A percentile compares a stretch with the other conserved stretches of the same genome.
These are phyloP conservation scores for Fusarium mexicanum DNA, from an alignment of 2,329 filamentous ascomycete genomes.

Conservation along the genomic window DNA sequence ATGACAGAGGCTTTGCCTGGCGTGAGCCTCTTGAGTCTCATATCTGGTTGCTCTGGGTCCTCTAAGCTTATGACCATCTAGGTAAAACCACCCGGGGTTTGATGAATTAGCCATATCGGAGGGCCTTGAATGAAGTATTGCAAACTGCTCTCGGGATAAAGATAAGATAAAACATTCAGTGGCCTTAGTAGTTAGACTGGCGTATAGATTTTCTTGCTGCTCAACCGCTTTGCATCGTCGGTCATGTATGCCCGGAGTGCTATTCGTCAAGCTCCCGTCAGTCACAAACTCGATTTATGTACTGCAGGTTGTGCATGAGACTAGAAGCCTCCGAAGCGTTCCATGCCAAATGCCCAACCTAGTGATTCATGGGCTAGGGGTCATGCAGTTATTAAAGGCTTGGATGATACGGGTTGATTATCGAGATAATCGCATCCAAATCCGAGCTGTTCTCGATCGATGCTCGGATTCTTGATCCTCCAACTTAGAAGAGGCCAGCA, in stretches of 20 bases:
- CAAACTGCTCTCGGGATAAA: not conserved
- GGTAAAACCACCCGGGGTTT: not conserved
- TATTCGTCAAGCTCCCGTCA: not conserved
- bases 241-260: not conserved
- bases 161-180: not conserved
- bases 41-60: not conserved
- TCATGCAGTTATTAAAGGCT: not conserved
- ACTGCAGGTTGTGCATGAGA: not conserved
- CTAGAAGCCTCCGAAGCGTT: not conserved
- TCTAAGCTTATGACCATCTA: not conserved
- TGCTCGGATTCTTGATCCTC: not conserved
- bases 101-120: not conserved
- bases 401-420: not conserved
- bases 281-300: not conserved
- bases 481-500: not conserved
- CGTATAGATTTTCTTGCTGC: not conserved
- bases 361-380: not conserved
- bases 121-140: not conserved
- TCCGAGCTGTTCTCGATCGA: not conserved
- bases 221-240: not conserved
- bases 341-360: not conserved
- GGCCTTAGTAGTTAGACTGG: not conserved
- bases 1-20: not conserved
- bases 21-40: not conserved
- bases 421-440: constrained; percentile 16